Conservation (phyloP, 768 basidiomycete species). For the Kwoniella mangroviensis region DNA sequence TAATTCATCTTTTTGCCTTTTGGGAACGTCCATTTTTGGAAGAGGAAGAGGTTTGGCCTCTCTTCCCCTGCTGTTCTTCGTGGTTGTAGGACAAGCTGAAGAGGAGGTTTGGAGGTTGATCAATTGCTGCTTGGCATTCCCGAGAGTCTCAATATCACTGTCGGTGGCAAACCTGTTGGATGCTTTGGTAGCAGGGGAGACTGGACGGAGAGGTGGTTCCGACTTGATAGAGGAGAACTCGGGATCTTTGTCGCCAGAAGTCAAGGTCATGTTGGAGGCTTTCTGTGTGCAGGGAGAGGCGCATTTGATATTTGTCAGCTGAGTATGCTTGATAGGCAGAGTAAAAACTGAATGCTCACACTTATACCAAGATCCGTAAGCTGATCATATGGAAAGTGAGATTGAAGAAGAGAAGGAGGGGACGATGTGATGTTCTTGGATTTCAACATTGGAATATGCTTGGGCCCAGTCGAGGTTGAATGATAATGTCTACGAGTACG, state of each 20-base stretch:
- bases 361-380: too few relatives aligned
- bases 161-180: neutral
- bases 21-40: neutral
- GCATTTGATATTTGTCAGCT: too few relatives aligned
- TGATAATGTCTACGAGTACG: neutral
- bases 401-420: too few relatives aligned
- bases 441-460: too few relatives aligned
- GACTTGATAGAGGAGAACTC: neutral
- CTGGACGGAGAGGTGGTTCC: neutral
- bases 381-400: too few relatives aligned
- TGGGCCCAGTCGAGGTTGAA: neutral
- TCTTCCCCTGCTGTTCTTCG: neutral
- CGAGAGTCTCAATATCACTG: neutral
- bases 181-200: neutral
- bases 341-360: too few relatives aligned
- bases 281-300: too few relatives aligned
- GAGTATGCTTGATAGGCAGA: too few relatives aligned
- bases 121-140: neutral
- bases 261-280: too few relatives aligned
- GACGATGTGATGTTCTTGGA: too few relatives aligned
- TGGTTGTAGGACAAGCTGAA: neutral
- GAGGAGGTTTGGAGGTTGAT: neutral
- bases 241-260: neutral
- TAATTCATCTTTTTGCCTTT: neutral
- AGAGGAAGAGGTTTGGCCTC: neutral